These are phyloP conservation scores for Mycena metata DNA, from an alignment of 768 basidiomycete genomes.

Conservation along the genomic window DNA sequence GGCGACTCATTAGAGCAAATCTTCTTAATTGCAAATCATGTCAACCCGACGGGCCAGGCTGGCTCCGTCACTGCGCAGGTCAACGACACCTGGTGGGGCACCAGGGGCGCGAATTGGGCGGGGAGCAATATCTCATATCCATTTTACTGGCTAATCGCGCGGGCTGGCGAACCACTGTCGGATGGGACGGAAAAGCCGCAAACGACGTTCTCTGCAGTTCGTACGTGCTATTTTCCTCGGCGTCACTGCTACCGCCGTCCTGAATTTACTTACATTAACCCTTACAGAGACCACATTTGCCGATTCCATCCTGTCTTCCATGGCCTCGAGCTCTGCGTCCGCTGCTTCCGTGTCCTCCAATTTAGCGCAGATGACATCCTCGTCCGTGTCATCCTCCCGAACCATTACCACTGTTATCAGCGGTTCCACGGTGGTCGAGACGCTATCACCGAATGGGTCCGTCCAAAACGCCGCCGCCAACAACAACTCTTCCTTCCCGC, in stretches of 20 bases:
- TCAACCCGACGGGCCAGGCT: conserved; percentile 65
- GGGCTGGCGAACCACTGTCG: conserved; percentile 64
- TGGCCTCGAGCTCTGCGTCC: conserved; percentile 55
- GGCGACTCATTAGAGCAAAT: conserved; percentile 73
- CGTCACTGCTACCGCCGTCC: background rate
- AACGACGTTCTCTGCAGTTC: conserved; percentile 83
- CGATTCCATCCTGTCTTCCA: conserved; percentile 74
- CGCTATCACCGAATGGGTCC: conserved; percentile 38
- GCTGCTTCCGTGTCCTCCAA: background rate
- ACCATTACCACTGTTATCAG: background rate
- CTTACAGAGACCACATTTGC: conserved; percentile 78
- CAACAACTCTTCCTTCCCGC: conserved; percentile 68
- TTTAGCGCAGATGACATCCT: background rate
- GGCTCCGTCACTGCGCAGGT: conserved; percentile 67
- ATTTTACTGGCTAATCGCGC: conserved; percentile 83
- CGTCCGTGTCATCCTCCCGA: background rate
- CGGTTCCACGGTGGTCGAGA: background rate
- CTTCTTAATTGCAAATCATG: conserved; percentile 54
- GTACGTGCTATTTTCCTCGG: conserved; percentile 61
- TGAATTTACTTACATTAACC: conserved; percentile 1
- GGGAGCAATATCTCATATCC: conserved; percentile 71
- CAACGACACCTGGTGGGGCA: conserved; percentile 83
- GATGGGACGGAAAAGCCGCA: conserved; percentile 70
- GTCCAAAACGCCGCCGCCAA: conserved; percentile 60
- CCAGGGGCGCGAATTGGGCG: conserved; percentile 61